These are phyloP conservation scores for Mollisiaceae sp. DNA, from an alignment of 2,329 filamentous ascomycete genomes.

Conservation along the genomic window DNA sequence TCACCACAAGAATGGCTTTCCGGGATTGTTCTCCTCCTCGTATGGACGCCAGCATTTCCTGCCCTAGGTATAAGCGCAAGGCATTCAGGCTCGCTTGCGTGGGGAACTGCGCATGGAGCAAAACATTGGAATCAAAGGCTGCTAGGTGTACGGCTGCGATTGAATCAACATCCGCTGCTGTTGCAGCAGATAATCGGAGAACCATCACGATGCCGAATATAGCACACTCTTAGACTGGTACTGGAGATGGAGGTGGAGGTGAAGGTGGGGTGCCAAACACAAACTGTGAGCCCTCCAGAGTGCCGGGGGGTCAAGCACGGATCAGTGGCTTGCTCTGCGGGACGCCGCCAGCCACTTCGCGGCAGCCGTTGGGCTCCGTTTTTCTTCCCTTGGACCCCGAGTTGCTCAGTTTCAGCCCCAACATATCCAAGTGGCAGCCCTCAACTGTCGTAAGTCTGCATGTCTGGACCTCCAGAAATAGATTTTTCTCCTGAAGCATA, in stretches of 20 bases:
- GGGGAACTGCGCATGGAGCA: slow-evolving; percentile 39
- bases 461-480: not conserved
- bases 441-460: not conserved
- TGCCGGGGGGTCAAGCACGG: not conserved
- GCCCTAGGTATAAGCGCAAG: slow-evolving; percentile 29
- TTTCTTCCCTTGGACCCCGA: not conserved
- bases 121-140: slow-evolving; percentile 37
- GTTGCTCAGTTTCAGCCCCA: not conserved
- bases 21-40: slow-evolving; percentile 17
- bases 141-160: slow-evolving; percentile 40
- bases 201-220: slow-evolving; percentile 25
- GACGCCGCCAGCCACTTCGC: not conserved
- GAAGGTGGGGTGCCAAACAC: not conserved
- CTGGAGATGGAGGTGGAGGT: not conserved
- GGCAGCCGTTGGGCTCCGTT: not conserved
- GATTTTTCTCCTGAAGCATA: not conserved
- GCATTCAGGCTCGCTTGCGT: slow-evolving; percentile 28
- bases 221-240: not conserved
- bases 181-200: slow-evolving; percentile 31
- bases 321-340: slow-evolving; percentile 2
- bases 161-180: slow-evolving; percentile 29
- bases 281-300: not conserved
- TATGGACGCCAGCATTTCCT: slow-evolving; percentile 29
- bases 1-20: slow-evolving; percentile 34
- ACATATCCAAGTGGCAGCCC: not conserved